These are phyloP conservation scores for Ampelocalamus luodianensis DNA, from an alignment of 176 grass and related monocot species.

Conservation along the genomic window DNA sequence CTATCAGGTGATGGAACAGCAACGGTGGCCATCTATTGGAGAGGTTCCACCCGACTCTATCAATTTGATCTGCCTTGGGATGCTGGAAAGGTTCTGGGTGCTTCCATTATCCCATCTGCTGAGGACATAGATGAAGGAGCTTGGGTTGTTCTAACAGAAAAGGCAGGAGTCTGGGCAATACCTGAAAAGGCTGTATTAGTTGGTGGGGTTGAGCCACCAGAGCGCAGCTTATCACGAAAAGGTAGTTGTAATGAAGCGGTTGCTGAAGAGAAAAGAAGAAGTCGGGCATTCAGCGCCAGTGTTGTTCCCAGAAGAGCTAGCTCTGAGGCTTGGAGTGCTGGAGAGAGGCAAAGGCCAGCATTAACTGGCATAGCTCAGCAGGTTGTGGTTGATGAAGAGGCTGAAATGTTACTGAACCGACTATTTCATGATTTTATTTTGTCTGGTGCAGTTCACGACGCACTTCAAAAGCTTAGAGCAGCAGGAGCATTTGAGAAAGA, in stretches of 20 bases:
- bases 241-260: conserved; percentile 88
- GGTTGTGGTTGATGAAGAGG: conserved; percentile 74
- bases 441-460: conserved; percentile 70
- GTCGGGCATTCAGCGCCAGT: conserved; percentile 56
- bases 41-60: conserved; percentile 89
- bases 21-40: conserved; percentile 87
- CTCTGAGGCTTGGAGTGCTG: conserved; percentile 86
- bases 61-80: conserved; percentile 98
- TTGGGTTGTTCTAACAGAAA: conserved; percentile 97
- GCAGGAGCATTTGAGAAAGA: conserved; percentile 94
- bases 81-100: conserved; percentile 92
- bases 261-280: conserved; percentile 83
- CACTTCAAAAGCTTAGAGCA: conserved; percentile 74
- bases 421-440: conserved; percentile 90
- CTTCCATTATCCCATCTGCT: conserved; percentile 77
- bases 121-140: conserved; percentile 87
- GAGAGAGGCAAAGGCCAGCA: conserved; percentile 64
- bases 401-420: conserved; percentile 76
- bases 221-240: conserved; percentile 95
- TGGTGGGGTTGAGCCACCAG: conserved; percentile 96
- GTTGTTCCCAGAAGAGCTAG: conserved; percentile 73
- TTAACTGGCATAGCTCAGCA: conserved; percentile 67
- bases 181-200: conserved; percentile 98
- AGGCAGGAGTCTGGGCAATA: conserved; percentile 91
- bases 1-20: conserved; percentile 96